Evolutionary conservation across 805 yeast species (phyloP), one percentile per base, ranked within the genome.

Genomic region (Kregervanrija pseudodelftensis): DNA sequence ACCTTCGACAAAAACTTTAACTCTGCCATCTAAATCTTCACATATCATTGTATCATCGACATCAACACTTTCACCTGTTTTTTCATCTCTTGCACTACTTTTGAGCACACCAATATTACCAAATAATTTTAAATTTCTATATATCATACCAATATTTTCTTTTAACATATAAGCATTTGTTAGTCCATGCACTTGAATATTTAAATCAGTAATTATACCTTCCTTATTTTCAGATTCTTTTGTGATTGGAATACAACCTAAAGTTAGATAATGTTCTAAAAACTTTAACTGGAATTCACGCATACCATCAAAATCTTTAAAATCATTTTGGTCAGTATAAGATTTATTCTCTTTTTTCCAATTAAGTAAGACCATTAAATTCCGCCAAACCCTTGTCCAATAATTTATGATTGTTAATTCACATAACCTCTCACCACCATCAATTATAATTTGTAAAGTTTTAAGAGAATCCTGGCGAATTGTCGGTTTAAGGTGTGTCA

Each of bases 401-500:
- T 50, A 41, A 41, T 80, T 73, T 15, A 79, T 69, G 7, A 80
- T 76, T 11, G 86, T 62, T 8, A 82, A 69, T 37, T 69, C 74
- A 3, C 46, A 41, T 11, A 63, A 46, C 36, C 48, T 47, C 12
- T 59, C 64, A 5, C 46, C 45, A 2, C 72, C 65, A 38, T 72
- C 68, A n/a, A 88, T 60, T 43, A 89, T 59, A 3, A 80, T 69
- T 35, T 72, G 69, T 22, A 90, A 65, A 53, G 84, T 85, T 46
- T 73, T 76, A 0, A 91, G 77, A 2, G 95, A 79, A 48, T 85
- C 89, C 38, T 77, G 76, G 44, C 96, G 74, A 28, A 93, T 80
- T 4, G 78, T 79, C 1, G 88, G 80, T 30, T 75, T 75, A 36
- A 93, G 84, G 60, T 93, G 97, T 13, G 97, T 85, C 96, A 93